Conservation (phyloP, 306 rosid genomes). For the Gynostemma pentaphyllum region DNA sequence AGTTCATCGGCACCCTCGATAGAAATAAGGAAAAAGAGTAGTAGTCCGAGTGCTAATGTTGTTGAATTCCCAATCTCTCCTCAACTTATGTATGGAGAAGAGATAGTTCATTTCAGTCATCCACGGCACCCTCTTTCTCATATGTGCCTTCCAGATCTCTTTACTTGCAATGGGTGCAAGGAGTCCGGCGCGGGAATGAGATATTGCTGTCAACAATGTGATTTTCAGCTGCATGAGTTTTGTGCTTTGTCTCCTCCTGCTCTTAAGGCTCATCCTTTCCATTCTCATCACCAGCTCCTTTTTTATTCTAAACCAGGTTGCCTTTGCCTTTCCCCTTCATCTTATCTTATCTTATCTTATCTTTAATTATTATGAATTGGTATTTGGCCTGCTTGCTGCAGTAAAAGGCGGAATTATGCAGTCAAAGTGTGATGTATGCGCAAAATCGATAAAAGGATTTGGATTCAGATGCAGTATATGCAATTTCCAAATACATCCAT, state of each 20-base stretch:
- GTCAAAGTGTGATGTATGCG: constrained; percentile 70
- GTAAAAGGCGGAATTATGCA: constrained; percentile 53
- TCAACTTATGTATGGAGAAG: constrained; percentile 44
- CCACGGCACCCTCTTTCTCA: constrained; percentile 53
- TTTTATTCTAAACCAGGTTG: constrained; percentile 58
- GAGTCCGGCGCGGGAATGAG: constrained; percentile 78
- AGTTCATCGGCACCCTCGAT: too few relatives aligned
- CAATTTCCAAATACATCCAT: constrained; percentile 74
- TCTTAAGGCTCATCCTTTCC: constrained; percentile 65
- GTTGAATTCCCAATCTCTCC: constrained; percentile 55
- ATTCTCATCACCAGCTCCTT: constrained; percentile 51
- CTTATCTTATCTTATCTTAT: not conserved
- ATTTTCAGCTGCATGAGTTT: constrained; percentile 72
- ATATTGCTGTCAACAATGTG: constrained; percentile 54
- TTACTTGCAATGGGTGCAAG: constrained; percentile 61
- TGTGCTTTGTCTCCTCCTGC: constrained; percentile 70
- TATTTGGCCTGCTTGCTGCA: constrained; percentile 2
- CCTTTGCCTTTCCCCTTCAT: not conserved
- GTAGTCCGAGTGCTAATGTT: not conserved
- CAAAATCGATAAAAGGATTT: constrained; percentile 52
- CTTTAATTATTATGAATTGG: not conserved
- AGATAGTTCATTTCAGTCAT: constrained; percentile 53
- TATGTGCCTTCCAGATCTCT: constrained; percentile 38
- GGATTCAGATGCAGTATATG: constrained; percentile 59
- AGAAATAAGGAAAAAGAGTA: too few relatives aligned